phyloP scores from a whole-genome alignment of 2,329 filamentous ascomycete species.

The Fusarium drepaniforme region DNA sequence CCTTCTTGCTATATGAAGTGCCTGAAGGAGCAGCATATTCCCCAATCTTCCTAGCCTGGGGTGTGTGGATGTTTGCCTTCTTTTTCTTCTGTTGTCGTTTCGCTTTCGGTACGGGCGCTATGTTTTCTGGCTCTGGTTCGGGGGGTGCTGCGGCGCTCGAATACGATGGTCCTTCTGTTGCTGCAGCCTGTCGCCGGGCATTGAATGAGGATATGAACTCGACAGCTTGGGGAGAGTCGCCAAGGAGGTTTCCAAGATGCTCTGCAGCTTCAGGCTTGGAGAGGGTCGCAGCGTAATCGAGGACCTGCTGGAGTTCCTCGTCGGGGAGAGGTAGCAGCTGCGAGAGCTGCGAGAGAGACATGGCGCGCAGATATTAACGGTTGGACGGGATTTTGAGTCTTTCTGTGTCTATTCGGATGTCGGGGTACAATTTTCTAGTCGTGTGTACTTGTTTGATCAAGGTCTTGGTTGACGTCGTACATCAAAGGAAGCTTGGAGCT shows the following conservation, averaged over 20 bases:
- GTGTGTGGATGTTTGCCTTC: conserved; percentile 72
- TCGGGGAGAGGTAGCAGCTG: conserved; percentile 88
- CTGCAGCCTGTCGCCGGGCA: conserved; percentile 64
- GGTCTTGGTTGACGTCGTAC: conserved; percentile 33
- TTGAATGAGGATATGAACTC: conserved; percentile 89
- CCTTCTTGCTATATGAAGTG: conserved; percentile 79
- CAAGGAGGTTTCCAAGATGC: conserved; percentile 89
- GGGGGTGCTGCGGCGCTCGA: conserved; percentile 40
- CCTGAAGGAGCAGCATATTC: conserved; percentile 76
- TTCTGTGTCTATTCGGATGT: neutral
- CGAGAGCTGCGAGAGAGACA: conserved; percentile 77
- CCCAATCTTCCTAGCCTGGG: conserved; percentile 68
- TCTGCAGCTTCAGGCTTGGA: conserved; percentile 83
- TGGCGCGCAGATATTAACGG: conserved; percentile 39
- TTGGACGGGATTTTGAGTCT: neutral
- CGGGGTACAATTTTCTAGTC: neutral
- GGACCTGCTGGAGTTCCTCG: conserved; percentile 83
- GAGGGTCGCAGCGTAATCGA: conserved; percentile 84
- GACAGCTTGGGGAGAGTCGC: conserved; percentile 81
- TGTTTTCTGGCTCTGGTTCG: conserved; percentile 34
- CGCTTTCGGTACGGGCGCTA: conserved; percentile 62
- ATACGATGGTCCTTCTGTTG: conserved; percentile 32
- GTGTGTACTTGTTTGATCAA: neutral
- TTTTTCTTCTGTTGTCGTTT: conserved; percentile 66
- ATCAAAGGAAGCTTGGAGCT: conserved; percentile 34